phyloP scores from a whole-genome alignment of 2,329 filamentous ascomycete genomes.

The Ophiostoma tasmaniense region DNA sequence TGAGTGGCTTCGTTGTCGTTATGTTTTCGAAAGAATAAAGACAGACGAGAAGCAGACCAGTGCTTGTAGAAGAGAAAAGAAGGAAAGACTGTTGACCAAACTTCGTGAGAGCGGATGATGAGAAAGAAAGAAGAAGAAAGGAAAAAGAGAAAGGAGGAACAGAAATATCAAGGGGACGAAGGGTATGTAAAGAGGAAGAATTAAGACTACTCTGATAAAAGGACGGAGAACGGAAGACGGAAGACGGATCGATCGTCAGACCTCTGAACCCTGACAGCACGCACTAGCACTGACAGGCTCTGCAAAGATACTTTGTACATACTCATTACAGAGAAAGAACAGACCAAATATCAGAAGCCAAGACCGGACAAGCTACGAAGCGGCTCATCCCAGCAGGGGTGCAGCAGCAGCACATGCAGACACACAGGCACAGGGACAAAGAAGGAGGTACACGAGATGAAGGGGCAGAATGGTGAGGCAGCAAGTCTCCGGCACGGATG shows the following conservation, averaged over 20 bases:
- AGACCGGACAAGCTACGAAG: conserved; percentile 8
- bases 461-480: not conserved
- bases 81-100: not conserved
- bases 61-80: conserved; percentile 29
- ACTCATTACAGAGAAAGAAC: too few relatives aligned
- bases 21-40: conserved; percentile 21
- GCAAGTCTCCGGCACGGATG: not conserved
- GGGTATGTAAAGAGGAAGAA: too few relatives aligned
- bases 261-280: not conserved
- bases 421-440: not conserved
- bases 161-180: not conserved
- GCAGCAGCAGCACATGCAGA: not conserved
- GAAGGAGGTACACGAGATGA: conserved; percentile 5
- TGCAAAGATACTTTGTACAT: too few relatives aligned
- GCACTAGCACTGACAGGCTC: too few relatives aligned
- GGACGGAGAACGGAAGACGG: not conserved
- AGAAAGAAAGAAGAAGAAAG: not conserved
- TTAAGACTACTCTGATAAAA: not conserved
- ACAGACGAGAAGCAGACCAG: conserved; percentile 41
- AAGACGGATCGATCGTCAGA: not conserved
- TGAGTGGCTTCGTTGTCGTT: conserved; percentile 6
- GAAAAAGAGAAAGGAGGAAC: not conserved
- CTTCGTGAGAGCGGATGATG: not conserved
- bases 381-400: not conserved
- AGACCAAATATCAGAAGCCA: conserved; percentile 2